Evolutionary conservation across 441 rosid genomes (phyloP).

Genomic region (Bocquillonia castaneifolia): DNA sequence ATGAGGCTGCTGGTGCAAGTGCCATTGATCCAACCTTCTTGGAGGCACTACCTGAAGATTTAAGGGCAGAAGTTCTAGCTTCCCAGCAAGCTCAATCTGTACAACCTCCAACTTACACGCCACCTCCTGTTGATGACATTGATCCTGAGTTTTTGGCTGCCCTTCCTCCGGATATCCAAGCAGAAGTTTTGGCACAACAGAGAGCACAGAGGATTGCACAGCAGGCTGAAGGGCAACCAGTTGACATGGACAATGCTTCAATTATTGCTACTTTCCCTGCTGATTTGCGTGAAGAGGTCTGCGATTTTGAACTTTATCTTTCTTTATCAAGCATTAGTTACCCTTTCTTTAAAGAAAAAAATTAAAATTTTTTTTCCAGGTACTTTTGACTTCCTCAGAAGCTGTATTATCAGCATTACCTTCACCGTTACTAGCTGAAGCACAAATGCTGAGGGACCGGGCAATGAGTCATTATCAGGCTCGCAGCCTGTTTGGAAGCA

Average conservation of each 20-base stretch:
- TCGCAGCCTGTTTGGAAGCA: slow-evolving; percentile 79
- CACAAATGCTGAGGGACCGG: slow-evolving; percentile 91
- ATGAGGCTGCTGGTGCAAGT: slow-evolving; percentile 55
- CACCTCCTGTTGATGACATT: slow-evolving; percentile 88
- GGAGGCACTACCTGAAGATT: slow-evolving; percentile 94
- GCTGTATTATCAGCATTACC: slow-evolving; percentile 92
- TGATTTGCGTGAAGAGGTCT: slow-evolving; percentile 97
- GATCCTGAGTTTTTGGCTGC: slow-evolving; percentile 99
- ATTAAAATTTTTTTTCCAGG: slow-evolving; percentile 61
- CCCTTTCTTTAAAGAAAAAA: too few species aligned
- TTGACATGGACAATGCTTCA: slow-evolving; percentile 99
- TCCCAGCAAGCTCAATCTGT: slow-evolving; percentile 94
- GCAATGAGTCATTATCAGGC: slow-evolving; percentile 99
- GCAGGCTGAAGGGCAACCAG: slow-evolving; percentile 94
- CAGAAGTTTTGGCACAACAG: slow-evolving; percentile 98
- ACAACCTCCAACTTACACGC: slow-evolving; percentile 78
- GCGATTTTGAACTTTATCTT: slow-evolving; percentile 24
- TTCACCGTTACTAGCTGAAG: slow-evolving; percentile 90
- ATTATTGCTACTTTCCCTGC: slow-evolving; percentile 98
- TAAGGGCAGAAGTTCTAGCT: slow-evolving; percentile 95
- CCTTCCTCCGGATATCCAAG: slow-evolving; percentile 95
- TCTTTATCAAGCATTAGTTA: slow-evolving; percentile 21
- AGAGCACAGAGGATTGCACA: slow-evolving; percentile 87
- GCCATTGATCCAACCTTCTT: slow-evolving; percentile 95
- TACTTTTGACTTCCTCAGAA: slow-evolving; percentile 93